Evolutionary conservation across 2,329 filamentous ascomycete species (phyloP), one percentile per base, ranked within the genome.

Genomic region (Cordyceps tenuipes): DNA sequence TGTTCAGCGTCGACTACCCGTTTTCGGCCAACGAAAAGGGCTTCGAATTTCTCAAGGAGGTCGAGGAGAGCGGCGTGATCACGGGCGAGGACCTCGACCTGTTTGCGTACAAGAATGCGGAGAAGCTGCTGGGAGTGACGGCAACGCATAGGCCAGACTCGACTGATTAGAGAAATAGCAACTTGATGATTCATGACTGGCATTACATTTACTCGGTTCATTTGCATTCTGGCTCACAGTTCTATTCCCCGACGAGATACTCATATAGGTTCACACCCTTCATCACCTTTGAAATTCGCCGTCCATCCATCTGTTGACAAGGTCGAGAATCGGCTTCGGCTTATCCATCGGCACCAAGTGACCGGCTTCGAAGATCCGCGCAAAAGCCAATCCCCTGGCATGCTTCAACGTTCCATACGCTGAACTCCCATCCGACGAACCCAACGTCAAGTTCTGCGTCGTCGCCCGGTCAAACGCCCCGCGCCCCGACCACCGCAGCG

Each of bases 341-440:
- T 97, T 92, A 76, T 99, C 90, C 78, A 92, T 91, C 26, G 94
- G 94, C 49, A 96, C 91, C 94, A 97, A 97, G 82, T 99, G 94
- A 66, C 94, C 94, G 69, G 87, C 93, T 64, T 87, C 85, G 74
- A 88, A 95, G 66, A 99, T 82, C 70, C 86, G 88, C 79, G 96
- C 88, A 73, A 96, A 97, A 64, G 91, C 95, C 71, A 99, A 90
- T 83, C 97, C 96, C 68, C 90, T 89, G 67, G 86, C 85, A 63
- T 84, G 86, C 86, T 97, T 97, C 75, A 96, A 83, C 74, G 88
- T 83, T 62, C 89, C 89, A 68, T 87, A 87, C 59, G 83, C 79
- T 63, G 68, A 61, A 57, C 65, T 53, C 5, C n/a, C 5, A 17
- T 21, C 13, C 21, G 46, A 43, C 75, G 29, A 29, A 29, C 29